A percentile compares a stretch with the other conserved stretches of the same genome.
Conservation (phyloP, 2,329 filamentous ascomycete species). For the Sclerotinia minor region DNA sequence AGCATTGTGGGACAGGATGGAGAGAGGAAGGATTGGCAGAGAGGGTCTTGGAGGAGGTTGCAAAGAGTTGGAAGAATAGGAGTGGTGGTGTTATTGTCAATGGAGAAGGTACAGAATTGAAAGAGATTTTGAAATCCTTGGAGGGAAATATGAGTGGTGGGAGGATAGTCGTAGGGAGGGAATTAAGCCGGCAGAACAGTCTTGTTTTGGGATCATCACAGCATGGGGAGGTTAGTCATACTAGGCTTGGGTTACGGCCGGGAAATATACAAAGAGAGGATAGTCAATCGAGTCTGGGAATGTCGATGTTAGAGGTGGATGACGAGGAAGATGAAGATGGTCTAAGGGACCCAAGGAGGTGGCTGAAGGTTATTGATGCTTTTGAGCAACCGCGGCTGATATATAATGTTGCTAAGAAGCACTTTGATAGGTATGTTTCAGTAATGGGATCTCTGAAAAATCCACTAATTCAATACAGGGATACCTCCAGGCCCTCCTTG, state of each 20-base stretch:
- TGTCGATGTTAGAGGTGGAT: constrained; percentile 54
- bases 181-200: constrained; percentile 63
- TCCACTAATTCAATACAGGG: constrained; percentile 45
- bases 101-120: constrained; percentile 72
- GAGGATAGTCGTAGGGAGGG: constrained; percentile 57
- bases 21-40: constrained; percentile 92
- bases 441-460: constrained; percentile 27
- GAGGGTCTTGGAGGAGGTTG: constrained; percentile 86
- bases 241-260: constrained; percentile 56
- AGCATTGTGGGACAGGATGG: constrained; percentile 95
- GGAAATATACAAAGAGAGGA: constrained; percentile 55
- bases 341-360: constrained; percentile 70
- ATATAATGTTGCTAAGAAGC: constrained; percentile 80
- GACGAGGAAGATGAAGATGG: constrained; percentile 56
- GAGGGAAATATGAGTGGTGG: constrained; percentile 91
- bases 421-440: constrained; percentile 74
- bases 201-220: constrained; percentile 59
- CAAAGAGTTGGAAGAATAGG: constrained; percentile 86
- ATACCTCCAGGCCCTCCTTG: constrained; percentile 64
- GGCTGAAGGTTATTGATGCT: constrained; percentile 80
- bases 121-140: constrained; percentile 77
- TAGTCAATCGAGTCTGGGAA: constrained; percentile 65
- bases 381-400: constrained; percentile 80
- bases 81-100: constrained; percentile 91
- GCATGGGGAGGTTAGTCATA: constrained; percentile 54